Evolutionary conservation across 495 filamentous ascomycete genomes (phyloP), one percentile per base, ranked within the genome.

Genomic region (Tetracladium marchalianum): DNA sequence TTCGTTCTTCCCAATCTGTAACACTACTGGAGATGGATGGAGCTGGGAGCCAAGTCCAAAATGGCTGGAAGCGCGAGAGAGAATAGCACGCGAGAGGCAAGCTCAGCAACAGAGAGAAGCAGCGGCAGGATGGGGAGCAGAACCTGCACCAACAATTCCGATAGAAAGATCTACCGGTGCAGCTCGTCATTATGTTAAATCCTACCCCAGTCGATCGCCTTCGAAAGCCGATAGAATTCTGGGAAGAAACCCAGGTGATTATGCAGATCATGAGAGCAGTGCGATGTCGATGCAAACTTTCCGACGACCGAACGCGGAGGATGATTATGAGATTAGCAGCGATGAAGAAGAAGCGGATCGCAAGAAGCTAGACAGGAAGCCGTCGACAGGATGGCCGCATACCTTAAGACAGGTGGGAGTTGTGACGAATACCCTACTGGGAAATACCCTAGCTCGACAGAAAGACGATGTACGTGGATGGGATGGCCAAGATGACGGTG

Each of bases 11-110:
- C 93, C 92, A 0, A 62, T 95, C 12, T 79, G 79, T 62, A 94
- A 81, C 44, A 90, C 87, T 0, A 81, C 75, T 0, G 90, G 90
- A 9, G 87, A 98, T 59, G 92, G 92, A n/a, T 97, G 89, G 89
- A 76, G 65, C 54, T 98, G 92, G 92, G 89, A 95, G 57, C 75
- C 88, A 1, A 94, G 78, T 47, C 63, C 67, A 1, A 75, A 73
- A 48, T 92, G 87, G 75, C 50, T 84, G 12, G 79, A 77, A 18
- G 81, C 80, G 3, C 71, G 78, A 35, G 81, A 87, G 16, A 62
- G 66, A 1, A 57, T 87, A 27, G 69, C 76, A 1, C 41, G 63
- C 4, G 73, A 79, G 50, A 67, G 85, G 12, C 75, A 80, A 40
- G 67, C 72, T 43, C 80, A 85, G 49, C 59, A 67, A 17, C 69